Base-by-base conservation (phyloP, 2,329 filamentous ascomycete species). In the Monilinia laxa region DNA sequence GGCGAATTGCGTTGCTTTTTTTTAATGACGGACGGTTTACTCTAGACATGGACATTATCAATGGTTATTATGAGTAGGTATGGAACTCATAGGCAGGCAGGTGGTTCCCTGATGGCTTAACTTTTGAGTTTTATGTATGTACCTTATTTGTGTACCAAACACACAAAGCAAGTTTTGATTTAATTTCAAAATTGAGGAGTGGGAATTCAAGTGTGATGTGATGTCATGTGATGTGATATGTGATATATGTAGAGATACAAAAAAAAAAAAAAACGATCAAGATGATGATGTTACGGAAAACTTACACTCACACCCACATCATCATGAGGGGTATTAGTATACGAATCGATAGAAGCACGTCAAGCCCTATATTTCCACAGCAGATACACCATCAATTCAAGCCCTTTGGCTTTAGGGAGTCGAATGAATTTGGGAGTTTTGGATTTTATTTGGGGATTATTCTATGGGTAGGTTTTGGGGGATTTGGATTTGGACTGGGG, bases 21-120 rank as follows among this genome's bases (percentile, higher is more conserved):
- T 49, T 60, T 60, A 49, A 60, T 23, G 57, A 60, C 28, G 42
- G 20, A 59, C n/a, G 57, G 20, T 60, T 49, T 38, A 49, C 42
- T 60, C 28, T 60, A 60, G 42, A 60, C 20, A 23, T n/a, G 28
- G 28, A 35, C 28, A 60, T 35, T 42, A 60, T 49, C 57, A 60
- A 60, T 49, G 57, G 28, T 35, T 60, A 60, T 60, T 4, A 60
- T 60, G 57, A 60, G 57, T 18, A 31, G 25, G 12, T 35, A 49
- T n/a, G 12, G 57, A 18, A 23, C 57, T 60, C 42, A 49, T 47
- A 1, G 56, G 40, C 9, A 11, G 57, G 57, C 14, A 16, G 57
- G 28, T 49, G 20, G 57, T 23, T 60, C 9, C 49, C 12, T 60
- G 57, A 38, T 16, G 3, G 40, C 25, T 18, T 10, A 31, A n/a